These are phyloP conservation scores for Ogataea parapolymorpha DNA, from an alignment of 805 yeast genomes.

Conservation along the genomic window DNA sequence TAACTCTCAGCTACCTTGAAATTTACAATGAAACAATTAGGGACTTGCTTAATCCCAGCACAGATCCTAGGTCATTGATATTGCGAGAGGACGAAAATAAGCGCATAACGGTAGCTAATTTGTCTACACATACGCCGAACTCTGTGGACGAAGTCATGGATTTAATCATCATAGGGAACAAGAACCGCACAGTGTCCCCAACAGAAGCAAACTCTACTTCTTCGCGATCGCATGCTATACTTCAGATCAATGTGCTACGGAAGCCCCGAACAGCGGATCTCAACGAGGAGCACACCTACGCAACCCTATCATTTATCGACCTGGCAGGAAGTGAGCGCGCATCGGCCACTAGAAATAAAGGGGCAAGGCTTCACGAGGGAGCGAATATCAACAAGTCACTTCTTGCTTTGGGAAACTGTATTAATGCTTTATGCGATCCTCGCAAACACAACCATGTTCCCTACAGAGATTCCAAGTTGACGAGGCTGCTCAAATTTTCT, in stretches of 20 bases:
- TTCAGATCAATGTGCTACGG: slow-evolving; percentile 71
- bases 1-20: slow-evolving; percentile 73
- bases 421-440: slow-evolving; percentile 82
- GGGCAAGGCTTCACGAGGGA: slow-evolving; percentile 80
- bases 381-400: slow-evolving; percentile 90
- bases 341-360: slow-evolving; percentile 80
- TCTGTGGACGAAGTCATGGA: slow-evolving; percentile 77
- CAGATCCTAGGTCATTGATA: slow-evolving; percentile 38
- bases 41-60: slow-evolving; percentile 64
- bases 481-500: slow-evolving; percentile 82
- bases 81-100: slow-evolving; percentile 70
- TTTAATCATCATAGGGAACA: slow-evolving; percentile 66
- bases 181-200: slow-evolving; percentile 75
- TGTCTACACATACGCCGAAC: slow-evolving; percentile 58
- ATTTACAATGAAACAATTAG: slow-evolving; percentile 88
- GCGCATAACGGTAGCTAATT: slow-evolving; percentile 66
- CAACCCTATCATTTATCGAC: slow-evolving; percentile 84
- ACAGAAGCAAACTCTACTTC: slow-evolving; percentile 91
- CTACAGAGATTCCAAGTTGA: slow-evolving; percentile 85
- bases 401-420: slow-evolving; percentile 89
- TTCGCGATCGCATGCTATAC: slow-evolving; percentile 90
- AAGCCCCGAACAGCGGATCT: slow-evolving; percentile 58
- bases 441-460: slow-evolving; percentile 74
- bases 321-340: slow-evolving; percentile 96
- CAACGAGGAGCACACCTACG: slow-evolving; percentile 65